These are phyloP conservation scores for Agrostemma githago DNA, from an alignment of 148 eudicot genomes.

Conservation along the genomic window DNA sequence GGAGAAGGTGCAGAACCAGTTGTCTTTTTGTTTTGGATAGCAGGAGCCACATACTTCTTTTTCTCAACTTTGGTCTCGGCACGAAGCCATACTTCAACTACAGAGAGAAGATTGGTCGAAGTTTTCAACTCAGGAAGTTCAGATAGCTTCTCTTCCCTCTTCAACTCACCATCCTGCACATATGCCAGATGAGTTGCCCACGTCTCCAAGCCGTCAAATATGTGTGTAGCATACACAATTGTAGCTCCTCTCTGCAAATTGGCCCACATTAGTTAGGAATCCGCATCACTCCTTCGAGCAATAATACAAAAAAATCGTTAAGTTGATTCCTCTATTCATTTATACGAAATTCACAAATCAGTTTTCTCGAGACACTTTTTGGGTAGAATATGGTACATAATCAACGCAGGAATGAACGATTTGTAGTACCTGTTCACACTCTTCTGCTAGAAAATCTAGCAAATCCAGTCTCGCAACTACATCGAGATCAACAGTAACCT, in stretches of 20 bases:
- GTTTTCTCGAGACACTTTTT: no score
- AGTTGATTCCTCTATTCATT: no score
- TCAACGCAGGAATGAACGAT: no score
- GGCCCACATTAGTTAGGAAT: not conserved
- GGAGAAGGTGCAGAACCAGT: slow-evolving; percentile 77
- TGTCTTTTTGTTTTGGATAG: slow-evolving; percentile 29
- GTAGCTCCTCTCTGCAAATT: slow-evolving; percentile 85
- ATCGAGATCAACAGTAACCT: slow-evolving; percentile 92
- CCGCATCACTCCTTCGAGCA: not conserved
- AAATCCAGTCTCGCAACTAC: slow-evolving; percentile 94
- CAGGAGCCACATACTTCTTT: slow-evolving; percentile 47
- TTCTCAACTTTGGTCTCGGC: slow-evolving; percentile 72
- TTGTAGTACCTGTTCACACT: slow-evolving; percentile 77
- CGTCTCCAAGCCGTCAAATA: slow-evolving; percentile 90
- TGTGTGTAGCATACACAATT: slow-evolving; percentile 91
- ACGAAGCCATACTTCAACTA: slow-evolving; percentile 91
- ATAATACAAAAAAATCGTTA: no score
- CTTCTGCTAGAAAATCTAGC: slow-evolving; percentile 78
- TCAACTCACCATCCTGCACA: slow-evolving; percentile 75
- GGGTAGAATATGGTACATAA: no score
- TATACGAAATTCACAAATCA: no score
- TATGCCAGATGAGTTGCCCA: slow-evolving; percentile 97
- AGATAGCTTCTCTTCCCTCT: slow-evolving; percentile 63
- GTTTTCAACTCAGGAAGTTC: slow-evolving; percentile 60
- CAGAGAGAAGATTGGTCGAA: slow-evolving; percentile 70